These are phyloP conservation scores for Allium sativum DNA, from an alignment of 106 monocot species.

Conservation along the genomic window DNA sequence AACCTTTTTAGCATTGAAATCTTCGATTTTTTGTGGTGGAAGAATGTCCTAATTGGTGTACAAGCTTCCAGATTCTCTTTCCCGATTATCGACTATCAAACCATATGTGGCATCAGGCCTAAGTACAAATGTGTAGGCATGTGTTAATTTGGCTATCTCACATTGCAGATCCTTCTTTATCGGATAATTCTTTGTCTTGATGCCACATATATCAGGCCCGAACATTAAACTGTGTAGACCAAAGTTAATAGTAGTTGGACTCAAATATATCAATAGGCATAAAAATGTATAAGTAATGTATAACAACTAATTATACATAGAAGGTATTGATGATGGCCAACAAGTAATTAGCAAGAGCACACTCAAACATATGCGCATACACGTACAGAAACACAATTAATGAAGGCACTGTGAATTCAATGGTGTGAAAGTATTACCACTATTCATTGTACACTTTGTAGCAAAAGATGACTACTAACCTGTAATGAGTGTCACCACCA, in stretches of 20 bases:
- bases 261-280: not conserved
- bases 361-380: too few species aligned
- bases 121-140: slow-evolving; percentile 92
- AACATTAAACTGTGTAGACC: slow-evolving; percentile 71
- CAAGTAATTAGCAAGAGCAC: too few species aligned
- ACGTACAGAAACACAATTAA: too few species aligned
- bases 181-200: slow-evolving; percentile 94
- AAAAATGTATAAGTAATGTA: not conserved
- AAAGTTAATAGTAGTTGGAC: not conserved
- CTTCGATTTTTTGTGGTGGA: slow-evolving; percentile 85
- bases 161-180: slow-evolving; percentile 88
- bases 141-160: slow-evolving; percentile 87
- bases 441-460: too few species aligned
- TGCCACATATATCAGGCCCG: slow-evolving; percentile 94
- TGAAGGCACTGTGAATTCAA: too few species aligned
- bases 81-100: slow-evolving; percentile 84
- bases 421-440: too few species aligned
- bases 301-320: too few species aligned
- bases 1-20: slow-evolving; percentile 83
- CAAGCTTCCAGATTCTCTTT: slow-evolving; percentile 95
- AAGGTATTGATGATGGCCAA: too few species aligned
- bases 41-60: slow-evolving; percentile 97
- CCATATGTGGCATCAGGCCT: slow-evolving; percentile 94
- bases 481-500: too few species aligned
- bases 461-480: too few species aligned